Percentiles rank a stretch among this genome's conserved stretches.
Conservation (phyloP, 1,284 basidiomycete species). For the Leccinum solheimii region DNA sequence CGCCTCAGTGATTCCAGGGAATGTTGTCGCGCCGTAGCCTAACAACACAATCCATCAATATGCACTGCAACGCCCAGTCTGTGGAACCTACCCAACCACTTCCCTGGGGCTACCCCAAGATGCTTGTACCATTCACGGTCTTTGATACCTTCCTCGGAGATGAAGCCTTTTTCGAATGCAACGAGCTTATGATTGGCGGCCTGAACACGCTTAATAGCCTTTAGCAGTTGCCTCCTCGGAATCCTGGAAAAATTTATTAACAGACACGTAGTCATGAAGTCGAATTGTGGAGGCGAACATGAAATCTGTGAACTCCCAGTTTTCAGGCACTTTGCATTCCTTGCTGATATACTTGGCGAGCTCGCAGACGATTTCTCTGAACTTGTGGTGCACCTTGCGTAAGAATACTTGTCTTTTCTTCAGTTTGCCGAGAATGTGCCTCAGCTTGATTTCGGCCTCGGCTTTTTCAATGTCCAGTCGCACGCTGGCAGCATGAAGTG, state of each 20-base stretch:
- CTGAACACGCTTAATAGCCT: conserved; percentile 51
- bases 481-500: conserved; percentile 51
- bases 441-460: conserved; percentile 38
- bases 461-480: conserved; percentile 56
- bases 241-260: conserved; percentile 16
- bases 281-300: conserved; percentile 18
- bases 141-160: conserved; percentile 64
- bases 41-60: conserved; percentile 9
- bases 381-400: conserved; percentile 18
- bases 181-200: conserved; percentile 59
- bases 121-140: conserved; percentile 73
- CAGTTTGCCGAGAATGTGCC: conserved; percentile 37
- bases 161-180: conserved; percentile 70
- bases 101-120: conserved; percentile 73
- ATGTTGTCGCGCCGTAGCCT: conserved; percentile 65
- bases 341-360: conserved; percentile 29
- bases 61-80: conserved; percentile 9
- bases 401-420: conserved; percentile 19
- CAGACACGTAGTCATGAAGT: not conserved
- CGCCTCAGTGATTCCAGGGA: conserved; percentile 53
- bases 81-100: conserved; percentile 56
- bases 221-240: conserved; percentile 38
- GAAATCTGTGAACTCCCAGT: conserved; percentile 3
- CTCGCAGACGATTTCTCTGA: conserved; percentile 33
- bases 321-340: conserved; percentile 17